phyloP scores from a whole-genome alignment of 2,329 filamentous ascomycete genomes.

The Nothopassalora personata region DNA sequence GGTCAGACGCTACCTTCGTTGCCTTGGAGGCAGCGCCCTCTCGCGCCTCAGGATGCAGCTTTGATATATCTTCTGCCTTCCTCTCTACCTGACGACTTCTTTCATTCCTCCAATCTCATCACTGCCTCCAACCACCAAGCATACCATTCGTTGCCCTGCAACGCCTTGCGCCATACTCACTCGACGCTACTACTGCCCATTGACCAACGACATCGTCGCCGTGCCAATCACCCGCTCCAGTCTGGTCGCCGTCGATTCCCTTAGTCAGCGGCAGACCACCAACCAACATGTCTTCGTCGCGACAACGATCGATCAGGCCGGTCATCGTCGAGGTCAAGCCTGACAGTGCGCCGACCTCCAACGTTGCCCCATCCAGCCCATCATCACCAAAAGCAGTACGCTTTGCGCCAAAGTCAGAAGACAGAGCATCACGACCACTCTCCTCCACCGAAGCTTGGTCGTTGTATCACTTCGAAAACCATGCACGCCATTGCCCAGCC shows the following conservation, averaged over 20 bases:
- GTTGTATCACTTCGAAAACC: slow-evolving; percentile 45
- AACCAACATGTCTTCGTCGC: slow-evolving; percentile 15
- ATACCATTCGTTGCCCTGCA: neutral
- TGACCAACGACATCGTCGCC: slow-evolving; percentile 3
- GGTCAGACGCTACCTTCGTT: neutral
- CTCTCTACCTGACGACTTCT: neutral
- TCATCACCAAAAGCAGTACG: slow-evolving; percentile 27
- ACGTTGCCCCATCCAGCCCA: slow-evolving; percentile 23
- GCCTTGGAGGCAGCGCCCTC: slow-evolving; percentile 5
- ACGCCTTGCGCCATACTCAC: neutral
- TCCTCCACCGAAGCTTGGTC: slow-evolving; percentile 42
- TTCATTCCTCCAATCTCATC: neutral
- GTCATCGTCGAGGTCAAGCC: slow-evolving; percentile 27
- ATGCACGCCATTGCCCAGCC: slow-evolving; percentile 41
- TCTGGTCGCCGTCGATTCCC: slow-evolving; percentile 6
- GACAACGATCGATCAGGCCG: slow-evolving; percentile 17
- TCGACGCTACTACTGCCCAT: neutral
- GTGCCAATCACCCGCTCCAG: neutral
- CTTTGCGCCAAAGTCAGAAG: slow-evolving; percentile 24
- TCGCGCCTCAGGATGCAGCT: neutral
- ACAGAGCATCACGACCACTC: slow-evolving; percentile 37
- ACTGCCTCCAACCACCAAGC: neutral
- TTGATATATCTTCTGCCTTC: slow-evolving; percentile 3
- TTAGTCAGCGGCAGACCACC: slow-evolving; percentile 8
- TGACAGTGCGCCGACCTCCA: slow-evolving; percentile 15